phyloP scores from a whole-genome alignment of 1,284 basidiomycete species.

The Ceratobasidium sp. region DNA sequence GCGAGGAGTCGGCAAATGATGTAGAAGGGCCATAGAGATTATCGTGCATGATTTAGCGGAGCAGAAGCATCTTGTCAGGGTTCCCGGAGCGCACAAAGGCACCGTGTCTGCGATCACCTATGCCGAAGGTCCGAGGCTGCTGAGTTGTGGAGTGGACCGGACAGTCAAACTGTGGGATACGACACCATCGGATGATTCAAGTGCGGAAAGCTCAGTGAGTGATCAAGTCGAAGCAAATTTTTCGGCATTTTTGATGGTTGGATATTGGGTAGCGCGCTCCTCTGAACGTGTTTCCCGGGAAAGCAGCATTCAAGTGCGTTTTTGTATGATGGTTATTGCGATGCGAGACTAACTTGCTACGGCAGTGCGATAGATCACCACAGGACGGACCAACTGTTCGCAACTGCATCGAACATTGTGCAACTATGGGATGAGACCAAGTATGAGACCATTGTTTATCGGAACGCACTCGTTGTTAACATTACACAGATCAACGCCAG shows the following conservation, averaged over 20 bases:
- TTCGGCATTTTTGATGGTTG: neutral
- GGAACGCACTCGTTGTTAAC: conserved; percentile 20
- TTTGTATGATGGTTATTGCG: no score
- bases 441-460: conserved; percentile 53
- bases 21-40: conserved; percentile 62
- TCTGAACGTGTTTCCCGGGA: conserved; percentile 77
- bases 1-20: conserved; percentile 38
- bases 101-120: conserved; percentile 90
- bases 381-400: conserved; percentile 84
- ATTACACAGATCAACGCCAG: conserved; percentile 64
- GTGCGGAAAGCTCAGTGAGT: conserved; percentile 48
- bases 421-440: conserved; percentile 99
- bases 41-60: conserved; percentile 87
- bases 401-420: conserved; percentile 91
- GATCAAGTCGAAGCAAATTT: conserved; percentile 36
- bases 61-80: conserved; percentile 68
- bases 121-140: conserved; percentile 69
- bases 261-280: conserved; percentile 53
- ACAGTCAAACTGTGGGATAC: conserved; percentile 91
- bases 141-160: conserved; percentile 92
- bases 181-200: conserved; percentile 39
- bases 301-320: conserved; percentile 84
- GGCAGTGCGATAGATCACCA: conserved; percentile 95
- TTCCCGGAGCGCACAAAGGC: conserved; percentile 87
- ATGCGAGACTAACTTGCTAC: no score